Percentiles rank a stretch among this genome's conserved stretches.
Evolutionary conservation across 2,329 filamentous ascomycete species (phyloP).

Genomic region (Botrytis porri): DNA sequence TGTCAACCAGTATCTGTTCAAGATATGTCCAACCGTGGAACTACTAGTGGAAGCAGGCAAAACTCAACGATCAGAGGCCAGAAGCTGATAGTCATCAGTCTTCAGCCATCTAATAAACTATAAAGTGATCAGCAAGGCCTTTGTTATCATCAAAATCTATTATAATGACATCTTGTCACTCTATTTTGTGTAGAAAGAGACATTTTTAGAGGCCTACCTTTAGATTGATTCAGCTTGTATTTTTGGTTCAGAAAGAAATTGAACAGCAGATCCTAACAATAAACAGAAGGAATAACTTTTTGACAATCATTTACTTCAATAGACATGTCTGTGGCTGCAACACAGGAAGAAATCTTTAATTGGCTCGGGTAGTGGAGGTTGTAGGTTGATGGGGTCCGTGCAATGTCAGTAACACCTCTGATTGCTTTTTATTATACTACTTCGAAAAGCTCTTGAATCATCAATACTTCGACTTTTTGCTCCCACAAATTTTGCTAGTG

Average conservation of each 20-base stretch:
- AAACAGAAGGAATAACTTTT: too few relatives aligned
- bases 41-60: not conserved
- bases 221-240: not conserved
- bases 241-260: not conserved
- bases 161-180: not conserved
- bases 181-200: not conserved
- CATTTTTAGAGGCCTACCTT: not conserved
- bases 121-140: not conserved
- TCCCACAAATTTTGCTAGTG: not conserved
- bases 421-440: not conserved
- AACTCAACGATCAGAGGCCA: not conserved
- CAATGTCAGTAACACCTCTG: not conserved
- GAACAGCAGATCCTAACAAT: not conserved
- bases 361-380: not conserved
- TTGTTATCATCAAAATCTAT: not conserved
- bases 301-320: not conserved
- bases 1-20: not conserved
- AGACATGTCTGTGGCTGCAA: not conserved
- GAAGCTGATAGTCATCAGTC: not conserved
- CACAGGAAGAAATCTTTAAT: not conserved
- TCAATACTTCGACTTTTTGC: not conserved
- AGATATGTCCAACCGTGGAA: not conserved
- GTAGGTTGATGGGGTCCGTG: not conserved
- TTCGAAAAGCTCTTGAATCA: not conserved
- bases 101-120: not conserved